Conservation (phyloP, 768 basidiomycete species). For the Nevesoporus exiguus region DNA sequence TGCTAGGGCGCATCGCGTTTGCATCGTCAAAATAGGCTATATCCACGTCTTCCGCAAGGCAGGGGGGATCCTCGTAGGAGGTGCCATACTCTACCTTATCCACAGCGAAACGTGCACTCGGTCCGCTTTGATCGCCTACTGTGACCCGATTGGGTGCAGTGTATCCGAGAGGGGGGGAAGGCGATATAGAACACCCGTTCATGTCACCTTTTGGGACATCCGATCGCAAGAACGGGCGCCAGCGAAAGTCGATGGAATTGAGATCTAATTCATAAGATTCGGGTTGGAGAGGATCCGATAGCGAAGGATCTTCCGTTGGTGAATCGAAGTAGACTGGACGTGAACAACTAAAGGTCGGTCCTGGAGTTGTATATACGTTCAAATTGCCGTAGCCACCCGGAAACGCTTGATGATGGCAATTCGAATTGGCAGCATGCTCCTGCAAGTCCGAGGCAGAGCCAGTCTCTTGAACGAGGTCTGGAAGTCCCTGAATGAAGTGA, state of each 20-base stretch:
- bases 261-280: constrained; percentile 39
- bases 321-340: constrained; percentile 49
- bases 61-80: constrained; percentile 12
- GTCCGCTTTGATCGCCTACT: constrained; percentile 16
- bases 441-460: constrained; percentile 16
- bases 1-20: constrained; percentile 6
- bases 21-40: constrained; percentile 5
- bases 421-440: not conserved
- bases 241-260: constrained; percentile 48
- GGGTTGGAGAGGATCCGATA: constrained; percentile 37
- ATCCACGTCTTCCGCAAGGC: constrained; percentile 5
- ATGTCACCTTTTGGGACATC: constrained; percentile 8
- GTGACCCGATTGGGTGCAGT: constrained; percentile 1
- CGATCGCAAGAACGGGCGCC: constrained; percentile 47
- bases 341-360: constrained; percentile 36
- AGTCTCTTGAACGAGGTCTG: constrained; percentile 5
- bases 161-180: constrained; percentile 2
- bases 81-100: constrained; percentile 6
- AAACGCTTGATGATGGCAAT: constrained; percentile 1
- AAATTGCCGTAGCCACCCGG: not conserved
- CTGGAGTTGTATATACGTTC: constrained; percentile 46
- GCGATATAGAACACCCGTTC: not conserved
- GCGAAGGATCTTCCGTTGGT: constrained; percentile 46
- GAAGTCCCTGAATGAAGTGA: constrained; percentile 3
- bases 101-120: constrained; percentile 10